A percentile compares a stretch with the other conserved stretches of the same genome.
Conservation (phyloP, 345 rosid species). For the Arabis alpina region DNA sequence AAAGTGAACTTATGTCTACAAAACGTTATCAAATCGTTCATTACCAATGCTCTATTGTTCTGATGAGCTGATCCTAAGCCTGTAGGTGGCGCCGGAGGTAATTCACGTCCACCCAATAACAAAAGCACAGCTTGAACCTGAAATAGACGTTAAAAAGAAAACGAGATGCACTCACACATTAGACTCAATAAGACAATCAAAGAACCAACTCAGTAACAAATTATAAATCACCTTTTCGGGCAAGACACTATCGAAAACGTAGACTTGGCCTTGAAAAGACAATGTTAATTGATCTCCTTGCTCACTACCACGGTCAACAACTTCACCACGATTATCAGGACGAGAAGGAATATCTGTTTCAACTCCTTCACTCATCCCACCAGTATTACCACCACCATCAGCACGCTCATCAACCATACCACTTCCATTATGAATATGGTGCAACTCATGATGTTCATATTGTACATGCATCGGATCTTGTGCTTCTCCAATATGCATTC, state of each 20-base stretch:
- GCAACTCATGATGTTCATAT: slow-evolving; percentile 51
- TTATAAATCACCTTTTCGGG: slow-evolving; percentile 61
- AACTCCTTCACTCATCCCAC: slow-evolving; percentile 43
- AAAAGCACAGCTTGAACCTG: slow-evolving; percentile 74
- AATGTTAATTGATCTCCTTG: slow-evolving; percentile 68
- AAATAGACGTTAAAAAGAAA: slow-evolving; percentile 5
- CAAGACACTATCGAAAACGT: slow-evolving; percentile 70
- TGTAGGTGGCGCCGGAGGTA: slow-evolving; percentile 50
- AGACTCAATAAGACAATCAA: background rate
- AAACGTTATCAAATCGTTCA: background rate
- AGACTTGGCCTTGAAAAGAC: slow-evolving; percentile 81
- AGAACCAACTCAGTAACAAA: slow-evolving; percentile 1
- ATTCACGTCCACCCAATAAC: slow-evolving; percentile 63
- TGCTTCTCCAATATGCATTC: slow-evolving; percentile 51
- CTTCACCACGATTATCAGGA: slow-evolving; percentile 53
- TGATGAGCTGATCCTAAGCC: slow-evolving; percentile 44
- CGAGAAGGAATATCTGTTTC: slow-evolving; percentile 59
- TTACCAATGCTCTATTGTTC: slow-evolving; percentile 44
- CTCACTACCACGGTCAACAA: slow-evolving; percentile 47
- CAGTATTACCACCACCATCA: slow-evolving; percentile 43
- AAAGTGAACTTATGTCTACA: background rate
- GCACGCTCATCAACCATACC: slow-evolving; percentile 49
- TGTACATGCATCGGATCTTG: slow-evolving; percentile 52
- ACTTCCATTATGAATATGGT: slow-evolving; percentile 49
- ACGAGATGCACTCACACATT: no score